These are phyloP conservation scores for Fusarium multiceps DNA, from an alignment of 2,329 filamentous ascomycete species.

Conservation along the genomic window DNA sequence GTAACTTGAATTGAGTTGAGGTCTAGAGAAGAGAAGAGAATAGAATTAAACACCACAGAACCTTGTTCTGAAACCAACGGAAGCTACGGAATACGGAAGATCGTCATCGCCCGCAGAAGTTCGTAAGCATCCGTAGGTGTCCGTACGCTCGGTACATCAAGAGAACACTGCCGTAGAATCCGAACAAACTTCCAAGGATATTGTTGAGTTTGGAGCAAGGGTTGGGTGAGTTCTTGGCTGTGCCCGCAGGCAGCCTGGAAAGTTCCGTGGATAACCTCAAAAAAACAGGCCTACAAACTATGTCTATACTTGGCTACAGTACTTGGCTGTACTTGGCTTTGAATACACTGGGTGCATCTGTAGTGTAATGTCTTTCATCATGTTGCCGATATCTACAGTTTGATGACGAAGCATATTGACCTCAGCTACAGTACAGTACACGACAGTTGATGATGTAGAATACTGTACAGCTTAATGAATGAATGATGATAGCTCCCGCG, in stretches of 20 bases:
- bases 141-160: slow-evolving; percentile 5
- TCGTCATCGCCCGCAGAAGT: not conserved
- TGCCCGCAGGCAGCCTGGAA: slow-evolving; percentile 14
- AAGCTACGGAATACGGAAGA: slow-evolving; percentile 19
- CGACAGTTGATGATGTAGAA: not conserved
- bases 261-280: slow-evolving; percentile 3
- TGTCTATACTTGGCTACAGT: not conserved
- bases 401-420: slow-evolving; percentile 20
- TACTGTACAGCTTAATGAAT: not conserved
- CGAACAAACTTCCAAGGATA: slow-evolving; percentile 13
- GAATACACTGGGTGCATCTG: slow-evolving; percentile 5
- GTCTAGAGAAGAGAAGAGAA: not conserved
- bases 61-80: not conserved
- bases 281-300: not conserved
- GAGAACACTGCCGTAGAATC: not conserved
- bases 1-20: not conserved
- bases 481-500: not conserved
- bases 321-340: not conserved
- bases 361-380: slow-evolving; percentile 18
- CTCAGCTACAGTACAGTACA: not conserved
- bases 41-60: not conserved
- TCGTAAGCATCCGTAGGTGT: not conserved
- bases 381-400: not conserved
- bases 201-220: slow-evolving; percentile 10
- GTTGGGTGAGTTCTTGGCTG: not conserved